These are phyloP conservation scores for Scheffersomyces titani DNA, from an alignment of 1,139 yeast genomes.

Conservation along the genomic window DNA sequence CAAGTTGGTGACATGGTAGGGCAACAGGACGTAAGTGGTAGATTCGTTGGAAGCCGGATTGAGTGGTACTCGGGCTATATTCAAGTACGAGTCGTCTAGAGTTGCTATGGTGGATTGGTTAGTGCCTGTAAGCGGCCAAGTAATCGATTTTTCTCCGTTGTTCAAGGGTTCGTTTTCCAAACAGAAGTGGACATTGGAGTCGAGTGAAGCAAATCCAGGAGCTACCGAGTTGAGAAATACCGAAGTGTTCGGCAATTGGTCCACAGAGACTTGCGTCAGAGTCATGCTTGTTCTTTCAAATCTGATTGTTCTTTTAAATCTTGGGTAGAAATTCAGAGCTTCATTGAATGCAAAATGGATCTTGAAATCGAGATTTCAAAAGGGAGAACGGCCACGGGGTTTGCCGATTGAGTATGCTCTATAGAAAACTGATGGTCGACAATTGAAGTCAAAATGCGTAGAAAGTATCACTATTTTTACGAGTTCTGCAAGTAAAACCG, in stretches of 20 bases:
- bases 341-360: background rate
- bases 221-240: constrained; percentile 40
- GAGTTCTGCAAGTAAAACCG: background rate
- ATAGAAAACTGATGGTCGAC: too few species aligned
- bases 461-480: background rate
- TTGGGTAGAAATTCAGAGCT: background rate
- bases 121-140: constrained; percentile 38
- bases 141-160: constrained; percentile 11
- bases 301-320: background rate
- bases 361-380: background rate
- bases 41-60: constrained; percentile 32
- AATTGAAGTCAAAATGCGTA: too few species aligned
- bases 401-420: too few species aligned
- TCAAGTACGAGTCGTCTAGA: constrained; percentile 32
- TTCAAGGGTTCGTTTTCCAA: constrained; percentile 16
- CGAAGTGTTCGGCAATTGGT: constrained; percentile 24
- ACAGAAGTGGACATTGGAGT: constrained; percentile 35
- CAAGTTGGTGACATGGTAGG: constrained; percentile 38
- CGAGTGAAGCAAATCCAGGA: constrained; percentile 38
- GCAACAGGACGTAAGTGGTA: constrained; percentile 45
- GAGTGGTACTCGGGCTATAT: constrained; percentile 42
- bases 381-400: background rate
- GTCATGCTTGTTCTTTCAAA: background rate
- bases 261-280: background rate
- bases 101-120: constrained; percentile 18